Percentiles rank a stretch among this genome's conserved stretches.
Conservation (phyloP, 805 yeast species). For the Metschnikowia continentalis region DNA sequence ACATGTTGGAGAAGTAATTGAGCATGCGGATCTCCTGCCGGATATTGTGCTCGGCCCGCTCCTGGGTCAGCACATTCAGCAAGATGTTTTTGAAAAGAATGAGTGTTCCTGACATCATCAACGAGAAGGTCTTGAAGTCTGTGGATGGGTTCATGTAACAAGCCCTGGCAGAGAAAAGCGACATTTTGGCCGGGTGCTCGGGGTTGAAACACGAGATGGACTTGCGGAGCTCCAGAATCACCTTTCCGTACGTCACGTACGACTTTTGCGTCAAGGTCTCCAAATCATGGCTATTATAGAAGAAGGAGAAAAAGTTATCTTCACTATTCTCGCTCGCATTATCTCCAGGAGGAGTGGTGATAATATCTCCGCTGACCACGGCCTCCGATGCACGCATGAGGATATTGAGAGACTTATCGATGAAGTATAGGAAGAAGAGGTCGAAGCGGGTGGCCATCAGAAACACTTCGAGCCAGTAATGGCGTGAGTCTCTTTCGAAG, state of each 20-base stretch:
- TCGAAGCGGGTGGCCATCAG: constrained; percentile 26
- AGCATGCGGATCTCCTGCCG: constrained; percentile 17
- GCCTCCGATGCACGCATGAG: constrained; percentile 18
- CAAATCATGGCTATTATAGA: constrained; percentile 28
- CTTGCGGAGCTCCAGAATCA: constrained; percentile 31
- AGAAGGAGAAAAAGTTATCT: constrained; percentile 8
- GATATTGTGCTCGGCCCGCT: not conserved
- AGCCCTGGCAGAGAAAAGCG: constrained; percentile 34
- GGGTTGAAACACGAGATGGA: constrained; percentile 27
- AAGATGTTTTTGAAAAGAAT: constrained; percentile 26
- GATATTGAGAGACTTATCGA: constrained; percentile 35
- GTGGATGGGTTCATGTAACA: constrained; percentile 31
- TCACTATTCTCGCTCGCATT: not conserved
- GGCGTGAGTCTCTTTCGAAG: constrained; percentile 17
- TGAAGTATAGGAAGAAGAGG: constrained; percentile 33
- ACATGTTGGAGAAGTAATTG: constrained; percentile 20
- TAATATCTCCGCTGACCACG: constrained; percentile 16
- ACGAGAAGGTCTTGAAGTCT: constrained; percentile 28
- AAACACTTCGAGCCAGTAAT: constrained; percentile 31
- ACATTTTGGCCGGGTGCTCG: constrained; percentile 36
- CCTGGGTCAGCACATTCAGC: constrained; percentile 17
- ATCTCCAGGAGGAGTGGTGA: constrained; percentile 6
- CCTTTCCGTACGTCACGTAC: constrained; percentile 31
- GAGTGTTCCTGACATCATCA: constrained; percentile 34
- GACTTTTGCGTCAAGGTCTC: constrained; percentile 29